phyloP scores from a whole-genome alignment of 2,329 filamentous ascomycete genomes.

The Ophiostoma australiae region DNA sequence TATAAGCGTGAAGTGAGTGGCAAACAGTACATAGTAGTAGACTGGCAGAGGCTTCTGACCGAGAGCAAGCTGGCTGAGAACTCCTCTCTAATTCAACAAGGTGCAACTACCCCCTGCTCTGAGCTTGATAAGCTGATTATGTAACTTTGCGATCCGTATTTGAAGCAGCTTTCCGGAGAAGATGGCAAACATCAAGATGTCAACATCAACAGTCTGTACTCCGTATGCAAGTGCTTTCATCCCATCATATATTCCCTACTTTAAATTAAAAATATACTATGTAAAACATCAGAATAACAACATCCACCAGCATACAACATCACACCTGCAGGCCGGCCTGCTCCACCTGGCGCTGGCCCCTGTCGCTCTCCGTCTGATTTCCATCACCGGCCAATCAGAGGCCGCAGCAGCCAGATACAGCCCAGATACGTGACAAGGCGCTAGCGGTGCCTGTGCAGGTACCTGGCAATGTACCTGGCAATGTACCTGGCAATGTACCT shows the following conservation, averaged over 20 bases:
- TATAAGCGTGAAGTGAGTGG: too few relatives aligned
- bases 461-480: neutral
- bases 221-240: too few relatives aligned
- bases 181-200: too few relatives aligned
- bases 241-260: too few relatives aligned
- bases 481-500: neutral
- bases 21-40: too few relatives aligned
- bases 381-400: neutral
- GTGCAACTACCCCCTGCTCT: neutral
- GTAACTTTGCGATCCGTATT: neutral
- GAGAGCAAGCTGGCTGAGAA: neutral
- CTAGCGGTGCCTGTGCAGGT: neutral
- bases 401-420: neutral
- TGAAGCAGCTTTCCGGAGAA: too few relatives aligned
- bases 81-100: neutral
- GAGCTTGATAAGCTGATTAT: neutral
- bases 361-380: neutral
- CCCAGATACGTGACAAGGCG: slow-evolving; percentile 9
- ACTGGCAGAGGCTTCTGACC: too few relatives aligned
- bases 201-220: too few relatives aligned
- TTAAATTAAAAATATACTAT: too few relatives aligned
- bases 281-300: too few relatives aligned
- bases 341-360: neutral
- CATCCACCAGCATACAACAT: too few relatives aligned
- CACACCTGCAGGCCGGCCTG: too few relatives aligned